Conservation (phyloP, 257 asterid genomes). For the Eucommia ulmoides region DNA sequence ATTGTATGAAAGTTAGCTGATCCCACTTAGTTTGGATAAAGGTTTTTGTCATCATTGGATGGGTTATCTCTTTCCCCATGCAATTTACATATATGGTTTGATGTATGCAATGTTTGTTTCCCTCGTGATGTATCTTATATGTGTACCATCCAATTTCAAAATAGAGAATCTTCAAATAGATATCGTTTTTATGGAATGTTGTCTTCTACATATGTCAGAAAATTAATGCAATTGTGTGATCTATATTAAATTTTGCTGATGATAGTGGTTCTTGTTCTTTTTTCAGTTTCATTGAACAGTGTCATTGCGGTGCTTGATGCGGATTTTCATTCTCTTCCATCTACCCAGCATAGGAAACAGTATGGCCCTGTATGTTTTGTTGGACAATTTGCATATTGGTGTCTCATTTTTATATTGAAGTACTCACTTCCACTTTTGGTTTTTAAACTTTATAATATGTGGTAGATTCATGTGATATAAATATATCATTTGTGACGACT, state of each 20-base stretch:
- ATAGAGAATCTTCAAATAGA: no score
- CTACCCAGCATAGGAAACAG: slow-evolving; percentile 93
- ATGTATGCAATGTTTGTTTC: not conserved
- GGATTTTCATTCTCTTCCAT: slow-evolving; percentile 95
- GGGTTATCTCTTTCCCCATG: not conserved
- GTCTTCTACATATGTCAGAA: no score
- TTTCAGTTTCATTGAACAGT: slow-evolving; percentile 81
- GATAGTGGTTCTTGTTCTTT: slow-evolving; percentile 5
- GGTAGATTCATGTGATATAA: no score
- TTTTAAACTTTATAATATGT: no score
- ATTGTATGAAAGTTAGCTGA: no score
- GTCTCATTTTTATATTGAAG: slow-evolving; percentile 1
- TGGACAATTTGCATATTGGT: slow-evolving; percentile 9
- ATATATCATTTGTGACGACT: no score
- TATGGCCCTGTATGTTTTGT: slow-evolving; percentile 87
- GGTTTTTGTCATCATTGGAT: not conserved
- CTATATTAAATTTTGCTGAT: slow-evolving; percentile 27
- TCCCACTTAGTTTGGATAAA: no score
- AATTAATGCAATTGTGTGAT: no score
- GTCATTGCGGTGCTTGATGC: slow-evolving; percentile 94
- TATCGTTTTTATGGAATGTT: no score
- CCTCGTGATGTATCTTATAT: not conserved
- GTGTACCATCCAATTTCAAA: not conserved
- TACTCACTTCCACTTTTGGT: not conserved
- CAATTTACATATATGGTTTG: not conserved